phyloP scores from a whole-genome alignment of 306 rosid genomes.

The Cucurbita argyrosperma region DNA sequence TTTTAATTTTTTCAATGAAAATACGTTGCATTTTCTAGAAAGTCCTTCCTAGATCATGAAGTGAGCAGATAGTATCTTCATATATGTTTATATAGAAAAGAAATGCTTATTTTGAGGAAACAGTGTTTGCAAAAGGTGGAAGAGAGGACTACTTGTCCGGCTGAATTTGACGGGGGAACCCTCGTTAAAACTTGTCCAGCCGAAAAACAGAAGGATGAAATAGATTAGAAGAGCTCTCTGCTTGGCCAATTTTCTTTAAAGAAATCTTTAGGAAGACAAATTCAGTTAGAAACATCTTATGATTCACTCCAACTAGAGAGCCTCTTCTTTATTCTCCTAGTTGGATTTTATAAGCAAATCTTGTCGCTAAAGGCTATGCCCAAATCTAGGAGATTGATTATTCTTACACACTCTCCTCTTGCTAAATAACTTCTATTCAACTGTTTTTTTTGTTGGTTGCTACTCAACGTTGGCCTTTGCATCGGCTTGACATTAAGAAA shows the following conservation, averaged over 20 bases:
- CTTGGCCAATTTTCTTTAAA: background rate
- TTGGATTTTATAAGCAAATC: background rate
- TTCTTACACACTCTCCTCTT: too few species aligned
- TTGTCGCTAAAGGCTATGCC: too few species aligned
- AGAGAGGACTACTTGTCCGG: background rate
- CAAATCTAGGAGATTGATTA: too few species aligned
- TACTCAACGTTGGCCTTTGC: too few species aligned
- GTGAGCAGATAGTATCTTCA: background rate
- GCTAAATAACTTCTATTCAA: too few species aligned
- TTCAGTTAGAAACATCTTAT: background rate
- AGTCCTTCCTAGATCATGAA: background rate
- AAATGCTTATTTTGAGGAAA: background rate
- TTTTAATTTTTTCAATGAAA: background rate
- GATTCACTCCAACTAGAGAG: background rate
- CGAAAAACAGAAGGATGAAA: background rate
- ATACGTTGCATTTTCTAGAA: background rate
- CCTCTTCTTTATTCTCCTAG: background rate
- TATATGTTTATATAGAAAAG: background rate
- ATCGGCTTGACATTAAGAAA: too few species aligned
- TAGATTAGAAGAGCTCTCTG: background rate
- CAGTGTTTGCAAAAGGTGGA: background rate
- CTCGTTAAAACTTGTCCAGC: background rate
- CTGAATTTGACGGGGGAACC: background rate
- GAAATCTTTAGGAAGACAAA: background rate
- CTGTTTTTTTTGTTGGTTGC: too few species aligned